Conservation (phyloP, 2,329 filamentous ascomycete species). For the Chrysosporium keratinophilum region DNA sequence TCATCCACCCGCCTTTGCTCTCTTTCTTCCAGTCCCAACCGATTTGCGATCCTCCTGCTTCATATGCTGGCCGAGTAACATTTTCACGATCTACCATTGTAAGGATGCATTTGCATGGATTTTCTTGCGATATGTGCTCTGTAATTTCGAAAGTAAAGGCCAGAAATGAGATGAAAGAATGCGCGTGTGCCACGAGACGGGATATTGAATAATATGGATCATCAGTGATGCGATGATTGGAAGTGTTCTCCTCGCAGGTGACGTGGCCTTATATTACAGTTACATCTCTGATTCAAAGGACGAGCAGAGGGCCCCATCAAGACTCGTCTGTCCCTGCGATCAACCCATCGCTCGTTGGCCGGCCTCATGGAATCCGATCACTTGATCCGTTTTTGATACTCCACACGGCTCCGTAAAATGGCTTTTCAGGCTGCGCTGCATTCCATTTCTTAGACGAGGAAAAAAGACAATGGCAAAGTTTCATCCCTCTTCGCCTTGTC, state of each 20-base stretch:
- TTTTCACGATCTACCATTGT: no score
- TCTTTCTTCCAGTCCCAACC: no score
- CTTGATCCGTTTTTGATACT: neutral
- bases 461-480: neutral
- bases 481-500: neutral
- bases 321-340: neutral
- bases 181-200: neutral
- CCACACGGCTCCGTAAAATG: neutral
- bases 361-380: neutral
- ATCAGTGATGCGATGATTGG: neutral
- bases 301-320: neutral
- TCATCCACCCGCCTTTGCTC: neutral
- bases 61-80: no score
- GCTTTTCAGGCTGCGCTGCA: no score
- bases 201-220: neutral
- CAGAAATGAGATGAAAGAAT: neutral
- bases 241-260: neutral
- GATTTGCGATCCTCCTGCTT: no score
- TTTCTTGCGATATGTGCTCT: neutral
- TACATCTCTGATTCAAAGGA: neutral
- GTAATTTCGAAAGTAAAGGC: neutral
- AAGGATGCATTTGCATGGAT: neutral
- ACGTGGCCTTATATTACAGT: constrained; percentile 3
- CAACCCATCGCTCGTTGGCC: neutral
- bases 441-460: no score